Evolutionary conservation across 2,329 filamentous ascomycete species (phyloP), one percentile per base, ranked within the genome.

Genomic region (Fusarium clavum): DNA sequence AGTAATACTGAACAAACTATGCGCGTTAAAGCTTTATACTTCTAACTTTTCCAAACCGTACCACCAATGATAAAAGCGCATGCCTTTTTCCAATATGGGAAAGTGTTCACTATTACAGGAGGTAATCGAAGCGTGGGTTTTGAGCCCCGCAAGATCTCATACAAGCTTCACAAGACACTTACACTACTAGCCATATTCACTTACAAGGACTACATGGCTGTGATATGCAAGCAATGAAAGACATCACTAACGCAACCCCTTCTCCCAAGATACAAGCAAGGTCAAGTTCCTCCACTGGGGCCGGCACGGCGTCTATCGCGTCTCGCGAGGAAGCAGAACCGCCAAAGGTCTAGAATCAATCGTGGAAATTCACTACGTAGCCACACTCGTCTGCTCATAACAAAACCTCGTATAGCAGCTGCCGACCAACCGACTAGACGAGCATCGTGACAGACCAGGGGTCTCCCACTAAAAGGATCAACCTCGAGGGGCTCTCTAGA

Each of bases 101-200:
- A 72, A 25, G 77, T 81, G 2, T 81, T 81, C 45, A 83, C 90
- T 41, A 81, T 89, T 11, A 89, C 86, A 1, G 78, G 79, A 0
- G 78, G 77, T 1, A 80, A 77, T 40, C 63, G 74, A 3, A 79
- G 79, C 25, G 79, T 87, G 8, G 87, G 86, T 4, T 79, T 82
- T 32, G 85, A 88, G 70, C 78, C 89, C 6, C 78, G 78, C 58
- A 83, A 82, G 55, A 82, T 89, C 2, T 80, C 90, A 7, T 89
- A 88, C 72, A 73, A 1, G 82, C 81, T 48, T 79, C 75, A 49
- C 76, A 60, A 43, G 70, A 13, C 56, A 38, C 27, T 44, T 30
- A 14, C 18, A 56, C 34, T 20, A 20, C 8, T n/a, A 20, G 40
- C 14, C 11, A 7, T 27, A 18, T 11, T n/a, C 6, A 40, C 61